Conservation (phyloP, 2,329 filamentous ascomycete genomes). For the Penicillium sp. region DNA sequence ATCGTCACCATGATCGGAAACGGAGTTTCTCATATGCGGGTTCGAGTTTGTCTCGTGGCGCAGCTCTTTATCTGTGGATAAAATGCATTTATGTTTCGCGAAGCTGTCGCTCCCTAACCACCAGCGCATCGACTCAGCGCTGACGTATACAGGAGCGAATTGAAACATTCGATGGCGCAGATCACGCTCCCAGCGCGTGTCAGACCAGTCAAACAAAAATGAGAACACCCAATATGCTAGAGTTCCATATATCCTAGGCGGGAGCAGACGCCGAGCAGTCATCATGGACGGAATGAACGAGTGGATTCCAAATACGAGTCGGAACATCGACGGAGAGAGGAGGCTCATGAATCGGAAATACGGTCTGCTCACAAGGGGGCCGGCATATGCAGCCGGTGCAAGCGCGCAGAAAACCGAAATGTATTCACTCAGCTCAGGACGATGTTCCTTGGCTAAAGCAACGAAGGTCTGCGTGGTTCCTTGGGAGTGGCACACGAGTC, state of each 20-base stretch:
- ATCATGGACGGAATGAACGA: conserved; percentile 94
- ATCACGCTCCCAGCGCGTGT: conserved; percentile 77
- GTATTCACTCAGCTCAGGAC: conserved; percentile 76
- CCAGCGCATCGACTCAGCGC: conserved; percentile 88
- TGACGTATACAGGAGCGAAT: conserved; percentile 87
- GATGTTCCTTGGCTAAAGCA: conserved; percentile 82
- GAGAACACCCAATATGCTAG: conserved; percentile 87
- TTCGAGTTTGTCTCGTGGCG: conserved; percentile 54
- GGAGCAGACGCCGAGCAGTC: conserved; percentile 68
- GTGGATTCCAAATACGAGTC: conserved; percentile 84
- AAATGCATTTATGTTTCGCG: conserved; percentile 78
- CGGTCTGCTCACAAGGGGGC: conserved; percentile 77
- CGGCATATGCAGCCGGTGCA: conserved; percentile 86
- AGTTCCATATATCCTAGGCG: conserved; percentile 68
- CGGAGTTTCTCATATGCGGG: conserved; percentile 17
- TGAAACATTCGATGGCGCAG: conserved; percentile 82
- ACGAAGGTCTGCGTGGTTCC: conserved; percentile 87
- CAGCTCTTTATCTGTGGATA: conserved; percentile 72
- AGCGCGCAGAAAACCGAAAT: conserved; percentile 88
- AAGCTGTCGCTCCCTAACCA: conserved; percentile 90
- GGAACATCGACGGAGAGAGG: conserved; percentile 72
- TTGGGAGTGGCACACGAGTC: conserved; percentile 82
- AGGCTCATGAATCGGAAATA: conserved; percentile 90
- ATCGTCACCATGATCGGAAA: conserved; percentile 14
- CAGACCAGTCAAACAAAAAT: conserved; percentile 85